Percentiles rank a stretch among this genome's conserved stretches.
These are phyloP conservation scores for Microsporum ferrugineum DNA, from an alignment of 2,329 filamentous ascomycete genomes.

Conservation along the genomic window DNA sequence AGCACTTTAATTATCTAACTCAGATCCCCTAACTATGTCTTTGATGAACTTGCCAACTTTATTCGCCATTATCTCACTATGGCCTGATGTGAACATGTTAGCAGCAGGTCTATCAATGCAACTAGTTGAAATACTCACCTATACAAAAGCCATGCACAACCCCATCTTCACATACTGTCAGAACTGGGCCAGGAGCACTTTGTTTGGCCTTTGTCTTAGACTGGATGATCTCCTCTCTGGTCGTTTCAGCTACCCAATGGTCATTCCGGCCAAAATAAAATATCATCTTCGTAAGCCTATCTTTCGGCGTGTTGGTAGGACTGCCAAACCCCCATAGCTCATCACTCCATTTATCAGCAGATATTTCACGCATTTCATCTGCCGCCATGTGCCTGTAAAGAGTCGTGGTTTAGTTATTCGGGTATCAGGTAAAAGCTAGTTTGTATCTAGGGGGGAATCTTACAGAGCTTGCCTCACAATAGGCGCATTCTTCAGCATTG, in stretches of 20 bases:
- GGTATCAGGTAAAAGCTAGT: not conserved
- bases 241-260: slow-evolving; percentile 51
- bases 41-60: slow-evolving; percentile 40
- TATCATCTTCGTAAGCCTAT: slow-evolving; percentile 37
- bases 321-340: slow-evolving; percentile 46
- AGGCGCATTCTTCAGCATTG: slow-evolving; percentile 38
- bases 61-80: slow-evolving; percentile 40
- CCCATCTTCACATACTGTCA: slow-evolving; percentile 45
- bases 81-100: slow-evolving; percentile 18
- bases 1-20: slow-evolving; percentile 6
- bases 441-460: slow-evolving; percentile 9
- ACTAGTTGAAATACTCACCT: slow-evolving; percentile 26
- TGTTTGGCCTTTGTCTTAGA: slow-evolving; percentile 22
- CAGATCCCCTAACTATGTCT: slow-evolving; percentile 26
- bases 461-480: slow-evolving; percentile 47
- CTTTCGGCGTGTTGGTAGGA: slow-evolving; percentile 11
- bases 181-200: slow-evolving; percentile 33
- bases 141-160: slow-evolving; percentile 52
- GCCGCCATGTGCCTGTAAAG: slow-evolving; percentile 41
- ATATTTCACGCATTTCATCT: slow-evolving; percentile 48
- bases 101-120: not conserved
- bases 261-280: slow-evolving; percentile 51
- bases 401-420: not conserved
- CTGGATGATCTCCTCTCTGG: slow-evolving; percentile 44
- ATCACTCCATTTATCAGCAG: slow-evolving; percentile 45